Percentiles rank a stretch among this genome's conserved stretches.
Conservation (phyloP, 129 eudicot species). For the Flaveria sonorensis region DNA sequence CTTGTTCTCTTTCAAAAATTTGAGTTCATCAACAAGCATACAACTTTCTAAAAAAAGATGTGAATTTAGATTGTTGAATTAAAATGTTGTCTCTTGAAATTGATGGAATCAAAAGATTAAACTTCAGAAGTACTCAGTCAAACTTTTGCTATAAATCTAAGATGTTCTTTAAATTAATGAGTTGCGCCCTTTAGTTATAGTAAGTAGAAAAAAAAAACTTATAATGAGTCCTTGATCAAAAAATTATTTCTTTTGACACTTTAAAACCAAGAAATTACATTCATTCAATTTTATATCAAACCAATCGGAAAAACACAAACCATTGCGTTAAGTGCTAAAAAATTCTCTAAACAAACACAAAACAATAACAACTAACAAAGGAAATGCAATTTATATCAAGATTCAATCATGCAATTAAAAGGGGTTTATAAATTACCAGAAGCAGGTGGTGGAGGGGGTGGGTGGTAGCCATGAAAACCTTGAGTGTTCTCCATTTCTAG, state of each 20-base stretch:
- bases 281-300: neutral
- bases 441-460: slow-evolving; percentile 23
- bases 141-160: too few relatives aligned
- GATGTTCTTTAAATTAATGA: too few relatives aligned
- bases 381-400: neutral
- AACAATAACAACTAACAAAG: neutral
- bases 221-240: too few relatives aligned
- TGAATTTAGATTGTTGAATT: neutral
- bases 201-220: neutral
- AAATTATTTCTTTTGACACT: neutral
- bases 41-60: neutral
- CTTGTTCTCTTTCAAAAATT: neutral
- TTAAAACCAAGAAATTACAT: neutral
- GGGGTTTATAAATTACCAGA: slow-evolving; percentile 28
- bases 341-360: neutral
- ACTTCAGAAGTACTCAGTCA: too few relatives aligned
- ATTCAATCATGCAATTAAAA: neutral
- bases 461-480: slow-evolving; percentile 72
- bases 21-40: neutral
- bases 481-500: slow-evolving; percentile 42
- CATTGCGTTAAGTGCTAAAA: neutral
- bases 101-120: neutral
- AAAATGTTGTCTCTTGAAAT: neutral
- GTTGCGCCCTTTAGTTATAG: neutral
- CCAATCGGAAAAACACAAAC: neutral